These are phyloP conservation scores for Fusarium torreyae DNA, from an alignment of 2,329 filamentous ascomycete genomes.

Conservation along the genomic window DNA sequence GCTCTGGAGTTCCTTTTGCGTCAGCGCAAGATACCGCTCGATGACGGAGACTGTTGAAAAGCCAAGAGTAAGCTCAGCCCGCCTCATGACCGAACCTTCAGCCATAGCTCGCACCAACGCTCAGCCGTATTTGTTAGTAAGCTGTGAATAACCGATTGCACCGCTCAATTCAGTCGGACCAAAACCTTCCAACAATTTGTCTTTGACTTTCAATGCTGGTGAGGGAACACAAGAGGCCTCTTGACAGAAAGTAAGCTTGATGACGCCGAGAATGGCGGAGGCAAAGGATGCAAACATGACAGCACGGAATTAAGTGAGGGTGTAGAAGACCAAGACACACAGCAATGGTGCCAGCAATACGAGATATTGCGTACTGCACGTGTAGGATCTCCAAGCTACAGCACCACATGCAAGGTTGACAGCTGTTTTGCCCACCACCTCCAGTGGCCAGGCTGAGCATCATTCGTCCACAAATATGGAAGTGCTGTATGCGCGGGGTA, in stretches of 20 bases:
- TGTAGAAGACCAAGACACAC: constrained; percentile 9
- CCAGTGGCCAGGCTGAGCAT: background rate
- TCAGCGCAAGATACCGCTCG: background rate
- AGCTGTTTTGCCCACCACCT: background rate
- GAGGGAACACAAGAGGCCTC: constrained; percentile 3
- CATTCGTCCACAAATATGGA: background rate
- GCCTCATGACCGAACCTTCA: background rate
- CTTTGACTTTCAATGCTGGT: background rate
- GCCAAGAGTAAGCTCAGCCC: constrained; percentile 16
- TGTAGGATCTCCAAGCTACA: background rate
- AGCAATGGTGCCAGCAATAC: constrained; percentile 5
- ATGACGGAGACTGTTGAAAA: background rate
- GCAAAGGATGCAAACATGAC: background rate
- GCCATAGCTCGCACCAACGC: background rate
- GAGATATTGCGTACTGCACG: background rate
- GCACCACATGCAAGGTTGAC: constrained; percentile 7
- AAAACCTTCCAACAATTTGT: no score
- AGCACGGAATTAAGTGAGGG: background rate
- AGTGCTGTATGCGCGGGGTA: background rate
- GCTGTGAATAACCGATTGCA: constrained; percentile 1
- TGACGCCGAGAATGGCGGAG: background rate
- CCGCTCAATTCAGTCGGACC: no score
- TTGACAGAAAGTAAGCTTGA: background rate
- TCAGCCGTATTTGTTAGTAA: background rate
- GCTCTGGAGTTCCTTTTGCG: background rate